Percentiles rank a stretch among this genome's conserved stretches.
Evolutionary conservation across 805 yeast genomes (phyloP).

Genomic region (Wilhelminamyces savonicus): DNA sequence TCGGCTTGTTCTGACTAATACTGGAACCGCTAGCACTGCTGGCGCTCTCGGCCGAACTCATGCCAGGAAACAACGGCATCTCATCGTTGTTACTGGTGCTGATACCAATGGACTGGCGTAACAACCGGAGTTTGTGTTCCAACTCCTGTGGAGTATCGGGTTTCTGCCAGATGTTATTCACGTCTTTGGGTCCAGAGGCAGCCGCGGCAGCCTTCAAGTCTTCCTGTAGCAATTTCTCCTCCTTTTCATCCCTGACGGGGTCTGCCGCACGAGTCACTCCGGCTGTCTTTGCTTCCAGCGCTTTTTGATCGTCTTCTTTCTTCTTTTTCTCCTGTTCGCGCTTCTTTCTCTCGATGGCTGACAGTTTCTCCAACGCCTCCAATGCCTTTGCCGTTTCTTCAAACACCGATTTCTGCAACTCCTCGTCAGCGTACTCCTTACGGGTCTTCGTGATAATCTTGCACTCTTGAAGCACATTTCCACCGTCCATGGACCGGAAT

Average conservation of each 20-base stretch:
- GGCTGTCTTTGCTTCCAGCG: conserved; percentile 9
- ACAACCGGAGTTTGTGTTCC: conserved; percentile 23
- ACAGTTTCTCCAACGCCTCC: conserved; percentile 55
- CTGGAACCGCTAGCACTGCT: too few species aligned
- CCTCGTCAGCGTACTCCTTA: conserved; percentile 56
- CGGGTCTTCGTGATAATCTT: conserved; percentile 45
- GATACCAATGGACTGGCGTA: conserved; percentile 18
- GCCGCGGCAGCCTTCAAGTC: conserved; percentile 10
- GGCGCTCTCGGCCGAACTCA: too few species aligned
- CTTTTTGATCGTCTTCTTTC: conserved; percentile 10
- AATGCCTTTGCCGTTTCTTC: conserved; percentile 57
- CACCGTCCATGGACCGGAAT: conserved; percentile 55
- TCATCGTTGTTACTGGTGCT: conserved; percentile 8
- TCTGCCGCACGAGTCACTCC: too few species aligned
- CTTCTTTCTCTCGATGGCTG: conserved; percentile 62
- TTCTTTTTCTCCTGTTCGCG: conserved; percentile 14
- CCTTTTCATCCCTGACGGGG: conserved; percentile 10
- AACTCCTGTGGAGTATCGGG: conserved; percentile 32
- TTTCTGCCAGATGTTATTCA: conserved; percentile 23
- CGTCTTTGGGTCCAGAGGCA: too few species aligned
- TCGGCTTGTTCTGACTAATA: too few species aligned
- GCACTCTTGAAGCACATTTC: conserved; percentile 72
- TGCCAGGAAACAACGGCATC: conserved; percentile 25
- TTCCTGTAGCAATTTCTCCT: conserved; percentile 7
- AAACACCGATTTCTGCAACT: conserved; percentile 53